phyloP scores from a whole-genome alignment of 2,329 filamentous ascomycete genomes.

The Pseudocercospora musae region DNA sequence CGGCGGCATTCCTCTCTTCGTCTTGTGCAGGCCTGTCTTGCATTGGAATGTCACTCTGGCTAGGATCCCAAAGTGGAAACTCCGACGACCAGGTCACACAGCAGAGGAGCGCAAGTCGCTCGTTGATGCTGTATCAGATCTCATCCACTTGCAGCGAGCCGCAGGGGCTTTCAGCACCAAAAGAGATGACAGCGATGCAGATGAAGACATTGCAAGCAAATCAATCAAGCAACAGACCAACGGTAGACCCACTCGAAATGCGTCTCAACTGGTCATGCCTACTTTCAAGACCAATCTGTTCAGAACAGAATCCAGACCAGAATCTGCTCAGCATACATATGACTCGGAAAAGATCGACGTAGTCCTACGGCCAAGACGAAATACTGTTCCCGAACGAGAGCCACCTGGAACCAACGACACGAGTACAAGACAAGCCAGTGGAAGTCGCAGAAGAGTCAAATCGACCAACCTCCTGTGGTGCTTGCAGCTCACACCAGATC shows the following conservation, averaged over 20 bases:
- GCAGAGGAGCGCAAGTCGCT: slow-evolving; percentile 44
- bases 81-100: slow-evolving; percentile 57
- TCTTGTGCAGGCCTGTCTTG: slow-evolving; percentile 70
- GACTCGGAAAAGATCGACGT: slow-evolving; percentile 11
- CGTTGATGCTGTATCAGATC: slow-evolving; percentile 40
- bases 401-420: slow-evolving; percentile 4
- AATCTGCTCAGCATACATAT: slow-evolving; percentile 11
- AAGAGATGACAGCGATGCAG: slow-evolving; percentile 44
- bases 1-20: slow-evolving; percentile 71
- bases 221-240: slow-evolving; percentile 24
- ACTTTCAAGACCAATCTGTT: slow-evolving; percentile 16
- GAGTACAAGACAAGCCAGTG: slow-evolving; percentile 7
- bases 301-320: slow-evolving; percentile 26
- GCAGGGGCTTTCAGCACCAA: slow-evolving; percentile 26
- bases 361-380: slow-evolving; percentile 19
- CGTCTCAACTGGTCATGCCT: slow-evolving; percentile 17
- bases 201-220: slow-evolving; percentile 40
- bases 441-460: slow-evolving; percentile 47
- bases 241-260: slow-evolving; percentile 22
- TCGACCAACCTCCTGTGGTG: slow-evolving; percentile 68
- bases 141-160: slow-evolving; percentile 34
- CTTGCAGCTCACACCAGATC: slow-evolving; percentile 72
- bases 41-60: slow-evolving; percentile 82
- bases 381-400: slow-evolving; percentile 25
- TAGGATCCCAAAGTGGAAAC: slow-evolving; percentile 86